These are phyloP conservation scores for Fonsecaea pugnacius DNA, from an alignment of 2,329 filamentous ascomycete species.

Conservation along the genomic window DNA sequence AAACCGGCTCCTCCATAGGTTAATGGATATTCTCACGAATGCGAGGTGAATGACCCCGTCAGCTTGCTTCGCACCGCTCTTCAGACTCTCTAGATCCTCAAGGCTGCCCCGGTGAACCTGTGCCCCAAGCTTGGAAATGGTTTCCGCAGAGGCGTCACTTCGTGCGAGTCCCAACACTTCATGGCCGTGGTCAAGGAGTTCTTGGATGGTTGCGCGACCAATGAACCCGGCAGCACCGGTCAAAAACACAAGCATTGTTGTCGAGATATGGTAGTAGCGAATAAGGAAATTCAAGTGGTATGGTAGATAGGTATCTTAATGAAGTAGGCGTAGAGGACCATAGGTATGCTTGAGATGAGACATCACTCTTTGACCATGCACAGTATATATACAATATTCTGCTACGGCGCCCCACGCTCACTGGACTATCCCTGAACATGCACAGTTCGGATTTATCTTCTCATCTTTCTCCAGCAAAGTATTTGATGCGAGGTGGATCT, in stretches of 20 bases:
- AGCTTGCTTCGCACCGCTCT: conserved; percentile 39
- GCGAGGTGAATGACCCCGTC: conserved; percentile 51
- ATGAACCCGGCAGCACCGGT: conserved; percentile 54
- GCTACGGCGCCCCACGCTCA: not conserved
- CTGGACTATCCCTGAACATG: not conserved
- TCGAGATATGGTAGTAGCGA: not conserved
- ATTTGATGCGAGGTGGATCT: not conserved
- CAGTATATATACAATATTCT: not conserved
- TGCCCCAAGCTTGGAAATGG: conserved; percentile 43
- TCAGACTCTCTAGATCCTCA: conserved; percentile 44
- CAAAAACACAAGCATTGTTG: conserved; percentile 46
- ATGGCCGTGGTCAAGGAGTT: conserved; percentile 48
- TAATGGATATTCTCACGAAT: conserved; percentile 37
- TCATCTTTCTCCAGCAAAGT: not conserved
- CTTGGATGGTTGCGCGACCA: conserved; percentile 46
- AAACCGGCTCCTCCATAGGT: not conserved
- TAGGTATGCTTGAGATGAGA: not conserved
- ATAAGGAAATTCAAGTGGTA: not conserved
- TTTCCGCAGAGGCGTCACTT: conserved; percentile 39
- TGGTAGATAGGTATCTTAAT: too few relatives aligned
- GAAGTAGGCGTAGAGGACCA: not conserved
- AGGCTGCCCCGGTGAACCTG: conserved; percentile 44
- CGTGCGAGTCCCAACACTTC: conserved; percentile 50
- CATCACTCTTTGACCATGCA: not conserved
- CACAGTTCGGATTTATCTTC: not conserved